phyloP scores from a whole-genome alignment of 2,329 filamentous ascomycete species.

The Alternaria tenuissima region DNA sequence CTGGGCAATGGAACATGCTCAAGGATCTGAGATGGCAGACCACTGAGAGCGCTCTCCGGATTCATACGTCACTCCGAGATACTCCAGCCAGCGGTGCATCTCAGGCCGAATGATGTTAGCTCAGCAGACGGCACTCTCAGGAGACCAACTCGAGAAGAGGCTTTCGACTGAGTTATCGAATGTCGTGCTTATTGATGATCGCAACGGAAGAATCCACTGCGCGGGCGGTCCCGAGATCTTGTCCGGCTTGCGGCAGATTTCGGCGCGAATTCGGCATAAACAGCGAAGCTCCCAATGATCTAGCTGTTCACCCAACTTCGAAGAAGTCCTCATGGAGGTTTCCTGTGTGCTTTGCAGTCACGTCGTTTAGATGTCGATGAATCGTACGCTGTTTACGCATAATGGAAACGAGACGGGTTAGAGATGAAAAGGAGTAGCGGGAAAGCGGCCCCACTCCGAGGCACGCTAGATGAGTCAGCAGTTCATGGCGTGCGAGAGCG shows the following conservation, averaged over 20 bases:
- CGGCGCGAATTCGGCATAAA: not conserved
- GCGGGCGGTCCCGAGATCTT: constrained; percentile 3
- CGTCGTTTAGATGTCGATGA: no score
- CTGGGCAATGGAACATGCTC: not conserved
- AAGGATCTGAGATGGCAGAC: not conserved
- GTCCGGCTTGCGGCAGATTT: not conserved
- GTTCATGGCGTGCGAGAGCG: not conserved
- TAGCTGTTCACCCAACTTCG: not conserved
- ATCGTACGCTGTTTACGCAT: not conserved
- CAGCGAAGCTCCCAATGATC: not conserved
- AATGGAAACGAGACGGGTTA: not conserved
- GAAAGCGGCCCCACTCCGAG: not conserved
- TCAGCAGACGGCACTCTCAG: not conserved
- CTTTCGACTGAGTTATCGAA: not conserved
- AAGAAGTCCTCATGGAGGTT: rapidly evolving
- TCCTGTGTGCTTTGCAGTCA: not conserved
- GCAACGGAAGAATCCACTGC: not conserved
- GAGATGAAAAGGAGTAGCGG: not conserved
- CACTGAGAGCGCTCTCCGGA: not conserved
- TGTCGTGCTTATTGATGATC: not conserved
- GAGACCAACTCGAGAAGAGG: not conserved
- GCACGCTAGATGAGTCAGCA: not conserved
- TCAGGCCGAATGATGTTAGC: not conserved
- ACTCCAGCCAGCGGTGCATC: not conserved
- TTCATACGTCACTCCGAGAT: not conserved